These are phyloP conservation scores for Sphagnum fallax DNA, from an alignment of 228 moss, liverwort and hornwort species.

Conservation along the genomic window DNA sequence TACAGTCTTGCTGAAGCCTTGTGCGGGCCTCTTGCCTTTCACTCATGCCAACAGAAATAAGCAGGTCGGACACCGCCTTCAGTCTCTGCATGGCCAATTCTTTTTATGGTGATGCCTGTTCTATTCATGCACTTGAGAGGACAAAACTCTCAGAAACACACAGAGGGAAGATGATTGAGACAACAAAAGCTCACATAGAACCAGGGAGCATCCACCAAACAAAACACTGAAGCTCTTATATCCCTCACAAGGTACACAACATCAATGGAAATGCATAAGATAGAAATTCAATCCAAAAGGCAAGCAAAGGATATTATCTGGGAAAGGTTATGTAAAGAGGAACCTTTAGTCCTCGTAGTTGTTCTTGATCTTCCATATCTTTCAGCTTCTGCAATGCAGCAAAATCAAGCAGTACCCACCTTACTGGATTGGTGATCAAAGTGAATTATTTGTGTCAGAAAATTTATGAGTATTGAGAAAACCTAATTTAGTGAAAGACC, in stretches of 20 bases:
- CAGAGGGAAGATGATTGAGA: too few species aligned
- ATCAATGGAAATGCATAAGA: too few species aligned
- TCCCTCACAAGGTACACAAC: too few species aligned
- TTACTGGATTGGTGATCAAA: too few species aligned
- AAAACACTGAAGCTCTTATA: too few species aligned
- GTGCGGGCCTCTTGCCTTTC: slow-evolving; percentile 82
- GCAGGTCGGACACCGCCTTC: slow-evolving; percentile 87
- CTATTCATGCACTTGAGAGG: background rate
- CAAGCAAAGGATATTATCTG: too few species aligned
- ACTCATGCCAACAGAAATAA: slow-evolving; percentile 72
- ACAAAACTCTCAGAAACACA: background rate
- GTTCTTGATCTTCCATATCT: slow-evolving; percentile 66
- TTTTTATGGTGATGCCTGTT: background rate
- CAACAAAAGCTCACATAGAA: too few species aligned
- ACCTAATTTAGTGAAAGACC: too few species aligned
- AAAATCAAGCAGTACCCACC: slow-evolving; percentile 7
- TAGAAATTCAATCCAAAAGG: too few species aligned
- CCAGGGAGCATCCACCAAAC: too few species aligned
- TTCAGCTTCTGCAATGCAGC: slow-evolving; percentile 54
- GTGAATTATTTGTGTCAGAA: too few species aligned
- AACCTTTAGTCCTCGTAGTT: slow-evolving; percentile 78
- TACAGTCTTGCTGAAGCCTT: slow-evolving; percentile 72
- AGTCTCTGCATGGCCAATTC: slow-evolving; percentile 50
- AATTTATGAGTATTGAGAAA: too few species aligned
- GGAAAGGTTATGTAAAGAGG: background rate